Percentiles rank a stretch among this genome's conserved stretches.
Evolutionary conservation across 2,329 filamentous ascomycete species (phyloP).

Genomic region (Colletotrichum sp.): DNA sequence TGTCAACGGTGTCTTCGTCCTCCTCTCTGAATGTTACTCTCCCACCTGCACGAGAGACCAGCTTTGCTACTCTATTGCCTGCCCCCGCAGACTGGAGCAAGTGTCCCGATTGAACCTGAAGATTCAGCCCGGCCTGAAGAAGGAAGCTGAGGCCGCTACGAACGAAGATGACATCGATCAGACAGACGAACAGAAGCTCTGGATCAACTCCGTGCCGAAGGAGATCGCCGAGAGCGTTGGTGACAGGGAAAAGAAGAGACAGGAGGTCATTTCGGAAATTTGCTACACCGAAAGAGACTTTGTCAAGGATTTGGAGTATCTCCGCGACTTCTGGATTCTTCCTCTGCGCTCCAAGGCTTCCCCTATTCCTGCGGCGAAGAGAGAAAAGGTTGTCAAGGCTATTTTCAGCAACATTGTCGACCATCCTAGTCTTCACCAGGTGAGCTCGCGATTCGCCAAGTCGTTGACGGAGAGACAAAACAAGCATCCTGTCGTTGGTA

Average conservation of each 20-base stretch:
- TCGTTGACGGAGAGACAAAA: slow-evolving; percentile 90
- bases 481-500: slow-evolving; percentile 85
- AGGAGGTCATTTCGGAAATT: slow-evolving; percentile 97
- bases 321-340: slow-evolving; percentile 98
- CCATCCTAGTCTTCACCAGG: slow-evolving; percentile 77
- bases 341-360: slow-evolving; percentile 83
- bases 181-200: slow-evolving; percentile 95
- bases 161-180: slow-evolving; percentile 84
- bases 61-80: slow-evolving; percentile 97
- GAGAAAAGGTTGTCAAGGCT: slow-evolving; percentile 89
- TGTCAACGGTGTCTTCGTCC: slow-evolving; percentile 95
- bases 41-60: slow-evolving; percentile 96
- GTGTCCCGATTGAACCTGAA: slow-evolving; percentile 94
- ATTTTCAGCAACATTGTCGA: slow-evolving; percentile 98
- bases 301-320: slow-evolving; percentile 97
- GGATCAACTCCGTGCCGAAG: slow-evolving; percentile 98
- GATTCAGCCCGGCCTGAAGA: slow-evolving; percentile 84
- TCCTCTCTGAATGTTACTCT: slow-evolving; percentile 96
- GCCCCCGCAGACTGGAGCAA: slow-evolving; percentile 90
- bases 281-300: slow-evolving; percentile 99
- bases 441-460: slow-evolving; percentile 88
- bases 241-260: slow-evolving; percentile 94
- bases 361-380: slow-evolving; percentile 85
- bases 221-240: slow-evolving; percentile 89
- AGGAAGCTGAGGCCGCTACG: slow-evolving; percentile 59